Evolutionary conservation across 2,329 filamentous ascomycete species (phyloP).

Genomic region (Calonectria pauciramosa): DNA sequence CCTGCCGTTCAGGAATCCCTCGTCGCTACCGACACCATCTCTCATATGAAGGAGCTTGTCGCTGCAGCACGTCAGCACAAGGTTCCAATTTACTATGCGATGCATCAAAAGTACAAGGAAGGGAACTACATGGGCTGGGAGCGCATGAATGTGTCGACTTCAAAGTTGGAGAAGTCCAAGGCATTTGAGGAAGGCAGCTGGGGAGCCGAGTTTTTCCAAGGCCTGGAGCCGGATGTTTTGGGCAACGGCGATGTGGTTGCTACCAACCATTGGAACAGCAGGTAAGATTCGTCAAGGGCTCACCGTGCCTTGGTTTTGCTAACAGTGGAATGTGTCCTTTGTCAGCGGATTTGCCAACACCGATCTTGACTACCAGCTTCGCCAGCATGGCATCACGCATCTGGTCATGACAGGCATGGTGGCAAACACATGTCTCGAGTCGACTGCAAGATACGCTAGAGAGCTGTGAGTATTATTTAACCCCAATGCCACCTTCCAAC

Average conservation of each 20-base stretch:
- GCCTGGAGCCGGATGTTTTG: conserved; percentile 29
- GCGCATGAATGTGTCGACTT: conserved; percentile 22
- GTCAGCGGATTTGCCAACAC: conserved; percentile 30
- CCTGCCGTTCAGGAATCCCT: neutral
- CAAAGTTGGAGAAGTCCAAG: neutral
- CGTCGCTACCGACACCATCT: conserved; percentile 4
- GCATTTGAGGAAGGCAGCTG: conserved; percentile 29
- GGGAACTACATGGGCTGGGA: conserved; percentile 24
- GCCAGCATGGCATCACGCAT: conserved; percentile 29
- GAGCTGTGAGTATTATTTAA: conserved; percentile 17
- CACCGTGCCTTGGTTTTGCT: neutral
- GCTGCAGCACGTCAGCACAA: conserved; percentile 12
- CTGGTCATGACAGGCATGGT: conserved; percentile 33
- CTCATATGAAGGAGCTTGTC: conserved; percentile 16
- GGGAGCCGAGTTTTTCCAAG: conserved; percentile 33
- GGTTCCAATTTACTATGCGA: conserved; percentile 33
- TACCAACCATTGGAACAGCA: conserved; percentile 33
- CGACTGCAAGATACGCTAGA: conserved; percentile 32
- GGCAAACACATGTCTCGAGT: conserved; percentile 35
- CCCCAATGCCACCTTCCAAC: neutral
- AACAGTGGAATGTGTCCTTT: neutral
- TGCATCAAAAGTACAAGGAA: conserved; percentile 29
- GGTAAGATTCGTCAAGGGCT: neutral
- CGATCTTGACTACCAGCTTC: conserved; percentile 29
- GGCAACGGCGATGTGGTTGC: conserved; percentile 34